Evolutionary conservation across 2,329 filamentous ascomycete species (phyloP), one percentile per base, ranked within the genome.

Genomic region (Clonostachys rosea): DNA sequence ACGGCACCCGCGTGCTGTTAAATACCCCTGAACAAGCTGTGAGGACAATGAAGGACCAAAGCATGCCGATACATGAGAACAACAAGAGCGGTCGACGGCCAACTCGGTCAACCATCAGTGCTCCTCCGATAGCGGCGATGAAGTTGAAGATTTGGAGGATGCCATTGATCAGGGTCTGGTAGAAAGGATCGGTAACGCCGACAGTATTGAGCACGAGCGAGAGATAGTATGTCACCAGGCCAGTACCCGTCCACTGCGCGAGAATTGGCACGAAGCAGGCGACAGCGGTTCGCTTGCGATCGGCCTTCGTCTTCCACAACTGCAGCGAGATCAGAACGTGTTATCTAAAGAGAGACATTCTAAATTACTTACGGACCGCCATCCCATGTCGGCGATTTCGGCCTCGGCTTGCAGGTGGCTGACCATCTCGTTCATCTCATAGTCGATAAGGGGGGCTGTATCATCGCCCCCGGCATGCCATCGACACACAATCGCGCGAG

Each of bases 381-480:
- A 52, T 43, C 49, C 58, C 54, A 47, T 59, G 45, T 16, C 16
- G 52, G 57, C 47, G 45, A 63, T 46, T 45, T 54, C 48, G 47
- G 49, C 30, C 49, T 62, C 16, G 16, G 16, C 16, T 16, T 16
- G 16, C 16, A 16, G 16, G 16, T 16, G 16, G 16, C 16, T 16
- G 16, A 16, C 16, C 16, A 16, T 77, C 54, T 82, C 76, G 24
- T 70, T 72, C 58, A 79, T 78, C 58, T 83, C 75, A 6, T 81
- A 67, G 53, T 76, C 71, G 5, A 81, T 78, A 44, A 81, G 65
- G 1, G 73, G 70, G 0, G 70, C 73, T 45, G 66, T 63, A 2
- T 70, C 68, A 52, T 79, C 71, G 3, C 78, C 81, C 45, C 84
- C 73, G 13, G 76, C 79, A 53, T 83, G 83, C 54, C 78, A 84